These are phyloP conservation scores for Linum usitatissimum DNA, from an alignment of 345 rosid species.

Conservation along the genomic window DNA sequence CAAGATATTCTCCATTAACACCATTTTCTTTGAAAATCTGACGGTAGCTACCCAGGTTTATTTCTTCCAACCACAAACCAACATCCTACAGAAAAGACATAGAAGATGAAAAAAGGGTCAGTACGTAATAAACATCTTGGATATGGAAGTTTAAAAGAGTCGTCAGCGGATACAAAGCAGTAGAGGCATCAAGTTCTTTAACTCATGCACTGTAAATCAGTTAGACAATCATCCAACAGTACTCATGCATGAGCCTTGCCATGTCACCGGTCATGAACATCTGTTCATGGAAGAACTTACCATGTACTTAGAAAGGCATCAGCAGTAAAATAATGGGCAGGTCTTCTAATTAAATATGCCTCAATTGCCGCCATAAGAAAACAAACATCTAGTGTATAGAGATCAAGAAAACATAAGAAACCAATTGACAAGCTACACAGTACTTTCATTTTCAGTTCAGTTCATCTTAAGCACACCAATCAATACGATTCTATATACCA, in stretches of 20 bases:
- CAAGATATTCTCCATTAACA: conserved; percentile 89
- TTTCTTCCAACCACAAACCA: conserved; percentile 91
- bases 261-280: too few species aligned
- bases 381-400: too few species aligned
- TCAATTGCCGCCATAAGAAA: too few species aligned
- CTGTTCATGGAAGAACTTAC: too few species aligned
- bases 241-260: too few species aligned
- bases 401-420: background rate
- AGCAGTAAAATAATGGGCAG: too few species aligned
- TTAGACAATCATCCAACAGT: background rate
- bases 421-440: background rate
- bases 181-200: background rate
- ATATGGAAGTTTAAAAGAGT: background rate
- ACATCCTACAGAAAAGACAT: conserved; percentile 49
- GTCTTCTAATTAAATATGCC: too few species aligned
- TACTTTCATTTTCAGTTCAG: background rate
- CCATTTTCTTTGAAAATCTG: conserved; percentile 82
- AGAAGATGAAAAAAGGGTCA: background rate
- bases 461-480: background rate
- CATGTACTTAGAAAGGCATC: too few species aligned
- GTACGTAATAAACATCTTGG: conserved; percentile 1
- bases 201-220: background rate
- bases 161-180: background rate
- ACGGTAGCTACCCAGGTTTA: conserved; percentile 81
- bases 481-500: background rate